Evolutionary conservation across 805 yeast species (phyloP), one percentile per base, ranked within the genome.

Genomic region (Maudiozyma serrabonitensis): DNA sequence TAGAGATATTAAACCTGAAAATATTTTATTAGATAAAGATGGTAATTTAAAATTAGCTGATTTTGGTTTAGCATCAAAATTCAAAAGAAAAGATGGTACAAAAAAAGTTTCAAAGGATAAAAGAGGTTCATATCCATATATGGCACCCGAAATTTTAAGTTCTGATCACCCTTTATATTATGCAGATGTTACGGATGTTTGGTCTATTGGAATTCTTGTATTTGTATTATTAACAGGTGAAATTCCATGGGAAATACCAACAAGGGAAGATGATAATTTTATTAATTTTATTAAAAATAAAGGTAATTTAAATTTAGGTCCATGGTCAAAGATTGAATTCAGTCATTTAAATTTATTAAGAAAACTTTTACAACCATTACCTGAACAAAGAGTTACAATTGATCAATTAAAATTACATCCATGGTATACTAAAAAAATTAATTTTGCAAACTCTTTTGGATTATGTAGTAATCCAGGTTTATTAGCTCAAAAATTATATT

Each of bases 1-100:
- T 64, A 79, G 90, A 12, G 90, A 84, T 61, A 71, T 84, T 46
- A 84, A 84, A 63, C 89, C 90, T 2, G 90, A 84, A 59, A 85
- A 85, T 65, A 73, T 86, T 9, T 68, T 85, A 26, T 64, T 85
- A 15, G 87, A 83, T 59, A 68, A 69, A 23, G 63, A 70, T 31
- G 89, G 90, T 2, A 82, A 84, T 59, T 62, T 85, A 59, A 82
- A 84, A 56, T 64, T 84, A n/a, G 81, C 87, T 0, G 93, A 84
- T 65, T 84, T 85, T 66, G 93, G 93, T 0, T 66, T 85, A 15
- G 88, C 90, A 7, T 75, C 81, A 31, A 78, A 80, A 8, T 82
- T 74, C 57, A 73, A 69, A 53, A 74, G 75, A 41, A 72, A 69
- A 38, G 69, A 69, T 48, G 84, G 84, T 1, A 62, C 71, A 4